Evolutionary conservation across 1,284 basidiomycete genomes (phyloP).

Genomic region (Rhodotorula sp.): DNA sequence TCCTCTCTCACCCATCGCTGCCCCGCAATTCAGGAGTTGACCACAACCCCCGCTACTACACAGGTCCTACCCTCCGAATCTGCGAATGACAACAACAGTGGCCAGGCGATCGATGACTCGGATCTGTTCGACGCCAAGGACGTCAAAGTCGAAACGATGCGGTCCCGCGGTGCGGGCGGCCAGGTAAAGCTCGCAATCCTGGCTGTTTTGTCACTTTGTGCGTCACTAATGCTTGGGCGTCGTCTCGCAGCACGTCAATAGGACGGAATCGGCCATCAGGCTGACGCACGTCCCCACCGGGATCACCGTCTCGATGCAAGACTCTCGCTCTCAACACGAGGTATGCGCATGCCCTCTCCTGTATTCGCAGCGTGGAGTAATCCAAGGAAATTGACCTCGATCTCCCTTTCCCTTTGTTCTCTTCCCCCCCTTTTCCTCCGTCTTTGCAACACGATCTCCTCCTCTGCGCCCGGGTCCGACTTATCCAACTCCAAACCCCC

Average conservation of each 20-base stretch:
- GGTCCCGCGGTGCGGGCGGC: slow-evolving; percentile 92
- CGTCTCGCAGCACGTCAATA: slow-evolving; percentile 81
- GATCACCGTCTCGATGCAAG: slow-evolving; percentile 96
- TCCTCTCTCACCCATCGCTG: too few species aligned
- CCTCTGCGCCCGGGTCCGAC: background rate
- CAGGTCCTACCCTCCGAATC: slow-evolving; percentile 71
- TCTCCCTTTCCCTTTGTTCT: too few species aligned
- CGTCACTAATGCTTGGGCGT: background rate
- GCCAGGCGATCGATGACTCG: slow-evolving; percentile 38
- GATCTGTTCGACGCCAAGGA: slow-evolving; percentile 76
- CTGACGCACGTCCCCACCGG: slow-evolving; percentile 90
- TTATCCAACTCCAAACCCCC: background rate
- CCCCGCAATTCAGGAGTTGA: background rate
- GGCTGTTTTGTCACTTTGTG: too few species aligned
- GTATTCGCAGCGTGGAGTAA: background rate
- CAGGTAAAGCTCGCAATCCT: slow-evolving; percentile 58
- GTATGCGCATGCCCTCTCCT: slow-evolving; percentile 51
- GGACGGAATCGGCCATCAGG: slow-evolving; percentile 97
- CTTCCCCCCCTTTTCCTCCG: background rate
- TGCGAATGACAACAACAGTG: slow-evolving; percentile 28
- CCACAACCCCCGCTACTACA: background rate
- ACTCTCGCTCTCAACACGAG: slow-evolving; percentile 93
- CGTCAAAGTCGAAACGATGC: slow-evolving; percentile 88
- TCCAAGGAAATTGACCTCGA: too few species aligned
- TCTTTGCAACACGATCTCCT: slow-evolving; percentile 1